Base-by-base conservation (phyloP, 1,139 yeast species). In the Kluyveromyces marxianus region DNA sequence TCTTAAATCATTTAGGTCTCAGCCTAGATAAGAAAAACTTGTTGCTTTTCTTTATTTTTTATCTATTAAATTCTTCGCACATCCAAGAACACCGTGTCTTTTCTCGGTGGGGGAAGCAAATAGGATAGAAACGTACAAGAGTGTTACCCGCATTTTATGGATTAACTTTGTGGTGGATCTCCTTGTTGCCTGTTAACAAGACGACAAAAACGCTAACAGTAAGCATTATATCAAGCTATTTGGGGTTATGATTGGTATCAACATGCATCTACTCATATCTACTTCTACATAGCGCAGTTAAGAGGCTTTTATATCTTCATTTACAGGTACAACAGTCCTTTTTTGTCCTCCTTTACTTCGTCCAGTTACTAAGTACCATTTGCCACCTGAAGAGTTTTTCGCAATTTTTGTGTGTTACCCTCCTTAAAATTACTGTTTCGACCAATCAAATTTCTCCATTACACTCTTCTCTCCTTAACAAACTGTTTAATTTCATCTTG, bases 361-460 rank as follows among this genome's bases (percentile, higher is more conserved):
- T 32, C 21, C 25, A 27, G 31, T 37, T 31, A 32, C 37, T 4
- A n/a, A 29, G 14, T 26, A 29, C 31, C 24, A 7, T 37, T 37
- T 25, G 41, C 41, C 41, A 42, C 41, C 41, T 37, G 35, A 14
- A 34, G 8, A 25, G 24, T 14, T 41, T 36, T 21, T 14, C 8
- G 14, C 37, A 7, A 25, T 28, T 10, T n/a, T 7, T 25, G 8
- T 21, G 35, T 29, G 50, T 54, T 54, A 54, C 58, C 58, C 58
- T 44, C 32, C 32, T 38, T 26, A 2, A 7, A 30, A 39, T 10
- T 28, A 7, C 41, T 14, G 36, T 39, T 24, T 41, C 34, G 48
- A 41, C 58, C 58, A 54, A 54, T 54, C 41, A 53, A 14, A 51
- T 32, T 24, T 26, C 40, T 45, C 37, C 32, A 39, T 45, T 48